These are phyloP conservation scores for Cutaneotrichosporon curvatum DNA, from an alignment of 1,284 basidiomycete species.

Conservation along the genomic window DNA sequence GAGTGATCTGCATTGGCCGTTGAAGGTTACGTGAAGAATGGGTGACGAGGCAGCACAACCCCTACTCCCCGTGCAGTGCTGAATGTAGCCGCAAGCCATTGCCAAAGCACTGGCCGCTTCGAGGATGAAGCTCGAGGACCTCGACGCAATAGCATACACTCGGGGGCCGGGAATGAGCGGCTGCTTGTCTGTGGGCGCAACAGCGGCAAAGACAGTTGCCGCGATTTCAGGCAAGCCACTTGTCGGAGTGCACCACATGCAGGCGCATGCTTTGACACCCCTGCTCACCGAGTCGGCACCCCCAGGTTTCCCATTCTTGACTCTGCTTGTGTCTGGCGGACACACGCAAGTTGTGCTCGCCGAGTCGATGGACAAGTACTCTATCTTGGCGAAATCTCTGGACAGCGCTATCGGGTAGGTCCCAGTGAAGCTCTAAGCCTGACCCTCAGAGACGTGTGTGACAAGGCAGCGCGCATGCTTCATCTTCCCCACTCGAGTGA, in stretches of 20 bases:
- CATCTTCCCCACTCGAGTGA: slow-evolving; percentile 55
- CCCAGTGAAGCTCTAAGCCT: slow-evolving; percentile 2
- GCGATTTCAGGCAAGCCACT: slow-evolving; percentile 68
- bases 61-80: neutral
- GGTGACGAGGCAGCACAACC: too few species aligned
- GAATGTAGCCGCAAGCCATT: slow-evolving; percentile 63
- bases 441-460: slow-evolving; percentile 56
- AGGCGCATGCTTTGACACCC: slow-evolving; percentile 86
- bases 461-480: slow-evolving; percentile 68
- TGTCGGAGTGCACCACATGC: slow-evolving; percentile 92
- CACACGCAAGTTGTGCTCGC: slow-evolving; percentile 82
- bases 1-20: slow-evolving; percentile 29
- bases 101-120: slow-evolving; percentile 61
- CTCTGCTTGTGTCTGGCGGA: slow-evolving; percentile 79
- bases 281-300: slow-evolving; percentile 57
- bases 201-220: slow-evolving; percentile 72
- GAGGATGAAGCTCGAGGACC: slow-evolving; percentile 53
- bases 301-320: slow-evolving; percentile 76
- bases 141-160: slow-evolving; percentile 85
- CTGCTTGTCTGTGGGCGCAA: slow-evolving; percentile 68
- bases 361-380: slow-evolving; percentile 54
- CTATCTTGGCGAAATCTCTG: slow-evolving; percentile 64
- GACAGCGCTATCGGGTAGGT: slow-evolving; percentile 66
- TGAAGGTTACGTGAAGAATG: too few species aligned
- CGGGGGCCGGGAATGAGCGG: slow-evolving; percentile 80